Evolutionary conservation across 2,329 filamentous ascomycete genomes (phyloP).

Genomic region (Colletotrichum karsti): DNA sequence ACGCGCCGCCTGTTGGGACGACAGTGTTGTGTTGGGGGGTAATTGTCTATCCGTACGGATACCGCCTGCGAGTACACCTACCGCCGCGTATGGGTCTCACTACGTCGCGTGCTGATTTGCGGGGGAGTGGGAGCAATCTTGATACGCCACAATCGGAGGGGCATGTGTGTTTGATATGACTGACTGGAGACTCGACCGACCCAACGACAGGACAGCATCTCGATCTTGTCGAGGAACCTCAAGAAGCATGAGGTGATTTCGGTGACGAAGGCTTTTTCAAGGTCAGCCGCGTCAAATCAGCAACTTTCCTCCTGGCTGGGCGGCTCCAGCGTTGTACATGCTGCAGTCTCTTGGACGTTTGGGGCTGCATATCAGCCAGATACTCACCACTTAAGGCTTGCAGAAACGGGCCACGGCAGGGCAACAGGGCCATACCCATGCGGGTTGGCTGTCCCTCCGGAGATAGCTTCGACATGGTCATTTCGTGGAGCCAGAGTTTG

Average conservation of each 20-base stretch:
- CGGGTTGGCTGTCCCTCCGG: slow-evolving; percentile 3
- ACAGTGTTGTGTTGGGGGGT: slow-evolving; percentile 20
- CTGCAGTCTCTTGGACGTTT: slow-evolving; percentile 23
- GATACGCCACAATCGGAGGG: slow-evolving; percentile 23
- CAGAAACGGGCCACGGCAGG: slow-evolving; percentile 13
- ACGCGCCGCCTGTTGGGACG: slow-evolving; percentile 5
- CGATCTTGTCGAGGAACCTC: not conserved
- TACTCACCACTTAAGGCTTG: slow-evolving; percentile 21
- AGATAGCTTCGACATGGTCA: slow-evolving; percentile 19
- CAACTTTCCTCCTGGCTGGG: not conserved
- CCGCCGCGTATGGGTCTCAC: slow-evolving; percentile 11
- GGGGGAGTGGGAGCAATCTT: slow-evolving; percentile 12
- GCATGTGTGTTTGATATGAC: slow-evolving; percentile 25
- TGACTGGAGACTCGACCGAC: slow-evolving; percentile 13
- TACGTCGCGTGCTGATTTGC: slow-evolving; percentile 18
- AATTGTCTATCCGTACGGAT: slow-evolving; percentile 17
- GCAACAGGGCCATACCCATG: slow-evolving; percentile 20
- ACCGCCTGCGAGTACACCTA: not conserved
- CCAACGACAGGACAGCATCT: slow-evolving; percentile 7
- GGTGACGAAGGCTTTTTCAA: not conserved
- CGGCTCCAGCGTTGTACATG: slow-evolving; percentile 14
- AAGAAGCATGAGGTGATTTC: not conserved
- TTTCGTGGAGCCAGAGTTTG: slow-evolving; percentile 16
- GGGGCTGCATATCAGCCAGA: slow-evolving; percentile 28
- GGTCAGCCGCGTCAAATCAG: not conserved